These are phyloP conservation scores for Magnolia changhungtana DNA, from an alignment of 164 flowering plant species.

Conservation along the genomic window DNA sequence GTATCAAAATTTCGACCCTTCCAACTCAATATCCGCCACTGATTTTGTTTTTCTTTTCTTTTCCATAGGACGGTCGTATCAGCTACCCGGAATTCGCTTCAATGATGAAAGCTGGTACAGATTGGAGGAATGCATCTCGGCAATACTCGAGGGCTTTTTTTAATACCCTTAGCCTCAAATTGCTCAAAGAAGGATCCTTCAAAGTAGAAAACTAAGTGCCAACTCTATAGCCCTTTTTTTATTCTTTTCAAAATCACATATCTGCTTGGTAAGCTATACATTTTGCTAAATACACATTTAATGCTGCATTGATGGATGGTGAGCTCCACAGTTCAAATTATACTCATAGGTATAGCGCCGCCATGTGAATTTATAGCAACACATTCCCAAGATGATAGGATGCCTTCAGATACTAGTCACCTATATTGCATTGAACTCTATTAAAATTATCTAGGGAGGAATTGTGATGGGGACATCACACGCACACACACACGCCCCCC, in stretches of 20 bases:
- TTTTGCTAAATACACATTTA: too few species aligned
- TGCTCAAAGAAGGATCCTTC: constrained; percentile 44
- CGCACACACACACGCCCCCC: too few species aligned
- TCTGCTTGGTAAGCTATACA: neutral
- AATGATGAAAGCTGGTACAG: constrained; percentile 72
- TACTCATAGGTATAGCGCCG: too few species aligned
- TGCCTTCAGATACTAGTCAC: neutral
- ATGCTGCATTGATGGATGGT: neutral
- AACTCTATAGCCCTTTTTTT: neutral
- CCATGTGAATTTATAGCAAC: neutral
- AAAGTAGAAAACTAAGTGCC: neutral
- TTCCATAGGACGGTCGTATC: constrained; percentile 67
- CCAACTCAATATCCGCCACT: neutral
- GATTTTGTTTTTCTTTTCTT: neutral
- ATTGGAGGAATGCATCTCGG: constrained; percentile 79
- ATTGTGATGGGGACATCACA: too few species aligned
- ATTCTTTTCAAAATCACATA: neutral
- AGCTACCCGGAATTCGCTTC: constrained; percentile 66
- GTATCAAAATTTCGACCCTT: neutral
- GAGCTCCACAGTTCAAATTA: neutral
- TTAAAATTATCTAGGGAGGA: too few species aligned
- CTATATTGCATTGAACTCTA: too few species aligned
- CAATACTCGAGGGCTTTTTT: constrained; percentile 75
- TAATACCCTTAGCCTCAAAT: constrained; percentile 58
- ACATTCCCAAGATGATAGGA: neutral